Evolutionary conservation across 1,284 basidiomycete genomes (phyloP).

Genomic region (Ceratobasidium sp.): DNA sequence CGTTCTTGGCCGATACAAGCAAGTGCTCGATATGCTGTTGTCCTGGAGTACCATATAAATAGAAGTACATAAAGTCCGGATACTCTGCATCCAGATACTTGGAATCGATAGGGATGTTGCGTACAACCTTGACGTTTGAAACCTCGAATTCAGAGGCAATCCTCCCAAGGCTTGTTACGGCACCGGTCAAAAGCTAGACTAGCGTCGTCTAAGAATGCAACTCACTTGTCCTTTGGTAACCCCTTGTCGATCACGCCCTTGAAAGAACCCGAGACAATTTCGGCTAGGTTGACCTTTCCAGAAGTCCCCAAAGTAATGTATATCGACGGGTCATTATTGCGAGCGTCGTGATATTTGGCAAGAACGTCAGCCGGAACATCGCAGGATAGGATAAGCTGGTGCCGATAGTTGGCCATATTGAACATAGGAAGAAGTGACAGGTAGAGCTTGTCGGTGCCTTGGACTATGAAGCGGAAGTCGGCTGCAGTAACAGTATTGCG

Average conservation of each 20-base stretch:
- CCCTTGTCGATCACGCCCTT: conserved; percentile 44
- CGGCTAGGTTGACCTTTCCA: conserved; percentile 42
- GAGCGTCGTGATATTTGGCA: conserved; percentile 44
- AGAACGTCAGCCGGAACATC: conserved; percentile 46
- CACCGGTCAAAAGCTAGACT: neutral
- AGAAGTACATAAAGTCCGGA: conserved; percentile 54
- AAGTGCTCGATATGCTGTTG: conserved; percentile 55
- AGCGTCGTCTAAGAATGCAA: neutral
- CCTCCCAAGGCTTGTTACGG: neutral
- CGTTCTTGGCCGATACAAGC: conserved; percentile 52
- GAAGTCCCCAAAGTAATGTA: conserved; percentile 45
- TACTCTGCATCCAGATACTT: conserved; percentile 48
- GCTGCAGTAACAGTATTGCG: conserved; percentile 50
- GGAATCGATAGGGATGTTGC: conserved; percentile 46
- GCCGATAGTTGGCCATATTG: conserved; percentile 52
- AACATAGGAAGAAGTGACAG: conserved; percentile 54
- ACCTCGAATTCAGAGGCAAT: conserved; percentile 41
- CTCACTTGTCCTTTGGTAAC: conserved; percentile 27
- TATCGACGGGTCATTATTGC: conserved; percentile 44
- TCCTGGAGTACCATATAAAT: conserved; percentile 52
- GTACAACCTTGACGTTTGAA: conserved; percentile 50
- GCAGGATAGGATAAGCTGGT: conserved; percentile 53
- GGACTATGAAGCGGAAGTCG: conserved; percentile 54
- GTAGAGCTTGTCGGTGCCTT: conserved; percentile 52
- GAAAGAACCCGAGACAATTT: conserved; percentile 44